Evolutionary conservation across 2,329 filamentous ascomycete genomes (phyloP).

Genomic region (Calonectria hawksworthii): DNA sequence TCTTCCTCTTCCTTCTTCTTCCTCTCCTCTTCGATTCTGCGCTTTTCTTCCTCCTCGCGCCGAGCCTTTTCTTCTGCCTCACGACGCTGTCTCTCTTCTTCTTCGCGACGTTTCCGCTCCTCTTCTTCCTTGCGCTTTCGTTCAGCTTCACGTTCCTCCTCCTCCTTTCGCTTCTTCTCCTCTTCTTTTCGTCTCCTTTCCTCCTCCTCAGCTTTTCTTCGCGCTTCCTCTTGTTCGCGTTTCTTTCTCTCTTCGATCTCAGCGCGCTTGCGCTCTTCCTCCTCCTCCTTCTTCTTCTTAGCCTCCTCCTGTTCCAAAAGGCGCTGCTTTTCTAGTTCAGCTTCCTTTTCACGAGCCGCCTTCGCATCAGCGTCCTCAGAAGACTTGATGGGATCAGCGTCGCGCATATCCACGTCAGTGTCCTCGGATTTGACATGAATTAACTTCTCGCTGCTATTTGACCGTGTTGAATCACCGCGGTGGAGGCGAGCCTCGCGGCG

Average conservation of each 20-base stretch:
- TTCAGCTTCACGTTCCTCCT: constrained; percentile 52
- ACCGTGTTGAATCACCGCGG: constrained; percentile 59
- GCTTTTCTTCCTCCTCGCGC: constrained; percentile 55
- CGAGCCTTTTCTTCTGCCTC: constrained; percentile 54
- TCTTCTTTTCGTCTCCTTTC: constrained; percentile 52
- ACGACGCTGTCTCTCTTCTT: constrained; percentile 53
- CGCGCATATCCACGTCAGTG: constrained; percentile 68
- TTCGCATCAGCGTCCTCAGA: constrained; percentile 47
- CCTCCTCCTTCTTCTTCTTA: constrained; percentile 52
- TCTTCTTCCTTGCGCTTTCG: constrained; percentile 55
- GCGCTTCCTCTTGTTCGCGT: constrained; percentile 42
- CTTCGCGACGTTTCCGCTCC: constrained; percentile 50
- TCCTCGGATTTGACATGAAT: constrained; percentile 73
- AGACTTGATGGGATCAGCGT: constrained; percentile 54
- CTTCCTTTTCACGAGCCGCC: constrained; percentile 54
- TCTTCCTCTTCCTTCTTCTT: constrained; percentile 56
- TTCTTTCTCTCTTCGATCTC: constrained; percentile 49
- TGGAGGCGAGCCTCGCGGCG: constrained; percentile 54
- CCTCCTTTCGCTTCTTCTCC: constrained; percentile 47
- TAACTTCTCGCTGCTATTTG: constrained; percentile 58
- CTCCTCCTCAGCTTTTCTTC: constrained; percentile 49
- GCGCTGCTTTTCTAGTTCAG: constrained; percentile 46
- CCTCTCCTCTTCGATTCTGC: constrained; percentile 55
- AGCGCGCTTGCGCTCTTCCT: constrained; percentile 39
- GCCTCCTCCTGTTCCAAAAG: constrained; percentile 50